phyloP scores from a whole-genome alignment of 1,284 basidiomycete genomes.

The Anthracocystis panici-leucophaei region DNA sequence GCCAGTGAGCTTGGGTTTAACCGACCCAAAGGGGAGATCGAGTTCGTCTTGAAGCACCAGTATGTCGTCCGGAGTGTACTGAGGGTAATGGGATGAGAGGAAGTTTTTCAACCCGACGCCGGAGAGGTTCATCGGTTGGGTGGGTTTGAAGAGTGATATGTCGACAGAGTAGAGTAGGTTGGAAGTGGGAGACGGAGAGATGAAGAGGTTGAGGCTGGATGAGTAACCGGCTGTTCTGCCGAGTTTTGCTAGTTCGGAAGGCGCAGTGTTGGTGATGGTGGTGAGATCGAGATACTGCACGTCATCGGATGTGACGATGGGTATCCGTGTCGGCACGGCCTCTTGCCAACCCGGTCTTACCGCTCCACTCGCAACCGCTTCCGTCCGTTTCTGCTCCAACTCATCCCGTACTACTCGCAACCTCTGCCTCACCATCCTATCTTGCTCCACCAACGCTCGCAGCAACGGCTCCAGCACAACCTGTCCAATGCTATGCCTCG shows the following conservation, averaged over 20 bases:
- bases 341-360: conserved; percentile 16
- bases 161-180: conserved; percentile 15
- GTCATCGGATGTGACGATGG: not conserved
- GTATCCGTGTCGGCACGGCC: not conserved
- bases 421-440: not conserved
- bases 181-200: conserved; percentile 3
- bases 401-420: conserved; percentile 1
- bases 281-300: conserved; percentile 8
- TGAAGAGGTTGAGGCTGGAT: conserved; percentile 8
- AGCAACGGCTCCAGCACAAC: conserved; percentile 35
- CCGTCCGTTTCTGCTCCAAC: conserved; percentile 9
- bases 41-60: conserved; percentile 48
- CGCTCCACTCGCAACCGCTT: conserved; percentile 1
- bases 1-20: conserved; percentile 18
- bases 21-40: conserved; percentile 19
- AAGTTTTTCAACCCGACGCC: conserved; percentile 19
- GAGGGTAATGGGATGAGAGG: conserved; percentile 10
- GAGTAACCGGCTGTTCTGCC: conserved; percentile 19
- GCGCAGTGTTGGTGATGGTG: not conserved
- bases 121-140: conserved; percentile 42
- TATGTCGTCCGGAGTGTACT: conserved; percentile 2
- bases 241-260: conserved; percentile 2
- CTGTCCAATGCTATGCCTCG: conserved; percentile 43
- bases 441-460: conserved; percentile 4
- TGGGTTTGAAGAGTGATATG: conserved; percentile 32